Evolutionary conservation across 345 rosid genomes (phyloP), one percentile per base, ranked within the genome.

Genomic region (Murraya paniculata): DNA sequence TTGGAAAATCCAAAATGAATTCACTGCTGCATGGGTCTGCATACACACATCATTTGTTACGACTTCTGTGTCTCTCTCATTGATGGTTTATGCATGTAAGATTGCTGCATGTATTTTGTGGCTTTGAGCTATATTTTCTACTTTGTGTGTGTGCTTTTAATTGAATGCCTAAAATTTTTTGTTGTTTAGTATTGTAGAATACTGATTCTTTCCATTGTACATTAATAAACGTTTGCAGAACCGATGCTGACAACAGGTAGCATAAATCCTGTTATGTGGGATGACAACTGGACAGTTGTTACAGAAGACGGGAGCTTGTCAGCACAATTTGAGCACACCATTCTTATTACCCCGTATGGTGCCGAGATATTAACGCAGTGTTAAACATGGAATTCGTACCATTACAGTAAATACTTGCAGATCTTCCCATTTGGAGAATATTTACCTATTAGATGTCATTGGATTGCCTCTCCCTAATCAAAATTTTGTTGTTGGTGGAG

Each of bases 231-330:
- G 74, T 72, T 28, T 74, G 79, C 92, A 90, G 98, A 95, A 84
- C 98, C 98, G 0, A 93, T 93, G 97, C 89, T 95, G 84, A 95
- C 98, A 0, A 82, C 91, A 0, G 98, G 99, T 60, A 93, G 98
- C 90, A 84, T 73, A 64, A 89, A 87, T 73, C 96, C 96, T 10
- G 55, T 91, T 33, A 89, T 89, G 85, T 93, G 99, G 99, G 88
- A 92, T 19, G 98, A 95, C 80, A 71, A 95, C 64, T 93, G 99
- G 98, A 95, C 99, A 2, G 92, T 93, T 74, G 94, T 95, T 7
- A 95, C 97, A 0, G 90, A 92, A 79, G 98, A 93, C 68, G 92
- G 92, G 81, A 95, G 97, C 84, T 87, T 93, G 60, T 93, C 98
- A 62, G 98, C 98, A 0, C 96, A 93, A 84, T 95, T 95, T 56